Conservation (phyloP, 371 early-diverging fungal species). For the Rhizopus arrhizus region DNA sequence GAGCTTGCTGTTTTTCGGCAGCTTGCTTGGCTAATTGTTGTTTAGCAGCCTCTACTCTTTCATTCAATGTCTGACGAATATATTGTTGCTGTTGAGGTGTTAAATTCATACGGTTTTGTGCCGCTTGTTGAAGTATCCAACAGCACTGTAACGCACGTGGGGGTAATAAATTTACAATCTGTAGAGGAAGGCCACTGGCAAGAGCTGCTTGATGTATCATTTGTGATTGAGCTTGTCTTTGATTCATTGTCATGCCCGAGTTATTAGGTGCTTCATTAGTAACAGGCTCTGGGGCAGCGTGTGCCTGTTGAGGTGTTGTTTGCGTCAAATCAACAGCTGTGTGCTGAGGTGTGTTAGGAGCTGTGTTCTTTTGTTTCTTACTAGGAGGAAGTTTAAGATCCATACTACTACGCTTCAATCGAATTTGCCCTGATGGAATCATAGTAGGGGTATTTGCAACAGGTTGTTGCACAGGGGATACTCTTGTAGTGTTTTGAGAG, state of each 20-base stretch:
- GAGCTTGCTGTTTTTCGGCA: not conserved
- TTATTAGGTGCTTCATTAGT: not conserved
- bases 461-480: not conserved
- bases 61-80: slow-evolving; percentile 33
- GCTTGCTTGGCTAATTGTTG: slow-evolving; percentile 18
- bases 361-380: slow-evolving; percentile 33
- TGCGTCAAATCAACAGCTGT: not conserved
- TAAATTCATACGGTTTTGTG: slow-evolving; percentile 32
- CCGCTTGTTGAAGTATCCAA: slow-evolving; percentile 42
- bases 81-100: slow-evolving; percentile 34
- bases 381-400: slow-evolving; percentile 48
- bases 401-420: slow-evolving; percentile 34
- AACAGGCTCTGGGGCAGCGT: not conserved
- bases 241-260: slow-evolving; percentile 15
- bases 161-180: slow-evolving; percentile 38
- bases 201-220: slow-evolving; percentile 44
- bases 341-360: slow-evolving; percentile 5
- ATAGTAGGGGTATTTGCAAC: slow-evolving; percentile 9
- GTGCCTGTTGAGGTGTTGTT: slow-evolving; percentile 1
- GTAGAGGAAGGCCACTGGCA: slow-evolving; percentile 36
- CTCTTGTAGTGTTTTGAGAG: not conserved
- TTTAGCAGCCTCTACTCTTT: slow-evolving; percentile 31
- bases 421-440: not conserved
- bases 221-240: slow-evolving; percentile 31
- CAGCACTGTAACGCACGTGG: slow-evolving; percentile 42